Percentiles rank a stretch among this genome's conserved stretches.
phyloP scores from a whole-genome alignment of 768 basidiomycete species.

The Suillus alpinus region DNA sequence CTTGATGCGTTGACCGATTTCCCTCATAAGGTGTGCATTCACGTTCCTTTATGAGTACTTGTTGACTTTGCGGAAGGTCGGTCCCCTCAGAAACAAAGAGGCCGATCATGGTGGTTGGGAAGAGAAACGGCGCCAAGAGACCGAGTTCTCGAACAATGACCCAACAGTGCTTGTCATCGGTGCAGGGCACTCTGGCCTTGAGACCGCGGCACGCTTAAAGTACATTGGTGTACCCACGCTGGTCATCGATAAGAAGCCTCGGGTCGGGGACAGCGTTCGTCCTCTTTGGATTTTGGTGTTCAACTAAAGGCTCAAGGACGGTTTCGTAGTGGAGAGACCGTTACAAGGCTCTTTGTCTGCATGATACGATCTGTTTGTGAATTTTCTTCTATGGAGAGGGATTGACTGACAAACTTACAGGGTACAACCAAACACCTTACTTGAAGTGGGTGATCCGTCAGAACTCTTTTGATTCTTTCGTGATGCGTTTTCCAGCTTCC shows the following conservation, averaged over 20 bases:
- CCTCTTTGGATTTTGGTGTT: not conserved
- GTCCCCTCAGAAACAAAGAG: conserved; percentile 39
- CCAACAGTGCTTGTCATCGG: conserved; percentile 64
- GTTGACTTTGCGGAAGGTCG: conserved; percentile 21
- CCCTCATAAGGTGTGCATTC: conserved; percentile 41
- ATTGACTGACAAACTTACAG: conserved; percentile 16
- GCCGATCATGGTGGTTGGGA: conserved; percentile 58
- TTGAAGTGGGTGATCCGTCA: conserved; percentile 36
- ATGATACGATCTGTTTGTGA: conserved; percentile 45
- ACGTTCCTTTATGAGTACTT: not conserved
- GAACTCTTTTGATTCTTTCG: not conserved
- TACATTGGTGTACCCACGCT: conserved; percentile 52
- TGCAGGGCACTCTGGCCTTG: conserved; percentile 67
- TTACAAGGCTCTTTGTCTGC: conserved; percentile 41
- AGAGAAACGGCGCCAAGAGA: conserved; percentile 38
- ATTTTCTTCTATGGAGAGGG: not conserved
- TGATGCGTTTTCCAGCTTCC: conserved; percentile 40
- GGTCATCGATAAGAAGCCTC: conserved; percentile 52
- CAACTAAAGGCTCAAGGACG: not conserved
- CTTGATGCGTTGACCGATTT: conserved; percentile 56
- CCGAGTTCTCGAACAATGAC: conserved; percentile 44
- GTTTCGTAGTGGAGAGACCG: conserved; percentile 42
- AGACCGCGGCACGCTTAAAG: conserved; percentile 63
- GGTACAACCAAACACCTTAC: conserved; percentile 58
- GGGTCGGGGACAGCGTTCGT: conserved; percentile 47